These are phyloP conservation scores for Saccharum spontaneum DNA, from an alignment of 176 grass and related monocot species.

Conservation along the genomic window DNA sequence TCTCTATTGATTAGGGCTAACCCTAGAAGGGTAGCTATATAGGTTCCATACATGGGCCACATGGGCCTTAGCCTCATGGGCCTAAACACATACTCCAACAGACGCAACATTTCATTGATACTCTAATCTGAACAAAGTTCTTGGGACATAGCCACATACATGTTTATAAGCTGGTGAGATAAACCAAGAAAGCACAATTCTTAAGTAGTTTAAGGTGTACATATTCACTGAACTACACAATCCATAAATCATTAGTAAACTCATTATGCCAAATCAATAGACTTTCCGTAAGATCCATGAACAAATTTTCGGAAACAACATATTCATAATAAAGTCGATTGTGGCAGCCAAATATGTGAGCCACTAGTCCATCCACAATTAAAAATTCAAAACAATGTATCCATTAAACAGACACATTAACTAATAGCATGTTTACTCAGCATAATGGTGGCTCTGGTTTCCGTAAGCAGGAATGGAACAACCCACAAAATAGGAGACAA, in stretches of 20 bases:
- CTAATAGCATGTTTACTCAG: constrained; percentile 23
- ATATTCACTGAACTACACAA: constrained; percentile 22
- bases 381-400: too few relatives aligned
- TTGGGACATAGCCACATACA: neutral
- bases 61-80: too few relatives aligned
- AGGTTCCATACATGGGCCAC: too few relatives aligned
- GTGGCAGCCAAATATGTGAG: too few relatives aligned
- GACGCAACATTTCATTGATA: neutral
- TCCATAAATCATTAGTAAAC: neutral
- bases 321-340: neutral
- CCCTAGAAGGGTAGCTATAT: too few relatives aligned
- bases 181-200: constrained; percentile 20
- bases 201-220: neutral
- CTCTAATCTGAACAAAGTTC: constrained; percentile 1
- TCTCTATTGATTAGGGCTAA: too few relatives aligned
- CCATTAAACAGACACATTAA: constrained; percentile 3
- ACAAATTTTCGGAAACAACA: neutral
- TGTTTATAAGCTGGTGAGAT: neutral
- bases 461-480: constrained; percentile 6
- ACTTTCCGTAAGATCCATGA: neutral
- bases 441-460: neutral
- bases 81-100: too few relatives aligned
- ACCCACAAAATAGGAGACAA: neutral
- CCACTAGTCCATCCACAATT: too few relatives aligned
- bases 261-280: neutral